Evolutionary conservation across 1,284 basidiomycete species (phyloP).

Genomic region (Rhodotorula sp.): DNA sequence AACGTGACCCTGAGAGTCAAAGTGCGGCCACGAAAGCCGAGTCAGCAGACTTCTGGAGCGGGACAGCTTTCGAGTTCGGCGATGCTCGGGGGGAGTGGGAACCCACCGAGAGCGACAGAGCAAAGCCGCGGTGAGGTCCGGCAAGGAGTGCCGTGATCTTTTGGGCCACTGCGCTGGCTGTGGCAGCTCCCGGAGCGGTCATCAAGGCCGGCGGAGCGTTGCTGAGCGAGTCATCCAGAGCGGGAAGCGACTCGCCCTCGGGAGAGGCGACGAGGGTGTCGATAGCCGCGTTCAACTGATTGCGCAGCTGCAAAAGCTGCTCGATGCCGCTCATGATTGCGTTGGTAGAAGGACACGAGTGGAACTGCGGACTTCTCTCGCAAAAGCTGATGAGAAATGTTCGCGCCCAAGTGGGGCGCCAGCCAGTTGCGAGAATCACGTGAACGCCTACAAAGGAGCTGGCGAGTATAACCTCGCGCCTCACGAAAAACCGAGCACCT

Average conservation of each 20-base stretch:
- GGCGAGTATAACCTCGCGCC: too few species aligned
- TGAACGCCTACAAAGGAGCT: background rate
- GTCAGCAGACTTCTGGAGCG: background rate
- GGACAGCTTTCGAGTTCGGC: too few species aligned
- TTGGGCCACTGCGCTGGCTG: background rate
- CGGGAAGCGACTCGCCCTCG: background rate
- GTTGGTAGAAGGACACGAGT: background rate
- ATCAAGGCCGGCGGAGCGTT: background rate
- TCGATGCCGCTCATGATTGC: background rate
- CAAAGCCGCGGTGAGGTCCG: background rate
- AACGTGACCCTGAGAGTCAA: background rate
- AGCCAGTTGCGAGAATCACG: background rate
- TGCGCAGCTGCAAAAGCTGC: background rate
- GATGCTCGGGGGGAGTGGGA: too few species aligned
- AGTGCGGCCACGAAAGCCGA: too few species aligned
- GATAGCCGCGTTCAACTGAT: background rate
- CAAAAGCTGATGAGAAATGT: background rate
- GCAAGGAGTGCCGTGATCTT: background rate
- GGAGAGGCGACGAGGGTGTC: background rate
- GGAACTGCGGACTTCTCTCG: background rate
- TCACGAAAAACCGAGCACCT: background rate
- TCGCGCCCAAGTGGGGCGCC: background rate
- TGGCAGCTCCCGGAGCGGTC: background rate
- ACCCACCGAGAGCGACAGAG: too few species aligned
- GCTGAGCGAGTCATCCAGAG: background rate